Conservation (phyloP, 2,329 filamentous ascomycete species). For the Phyllosticta citriasiana region DNA sequence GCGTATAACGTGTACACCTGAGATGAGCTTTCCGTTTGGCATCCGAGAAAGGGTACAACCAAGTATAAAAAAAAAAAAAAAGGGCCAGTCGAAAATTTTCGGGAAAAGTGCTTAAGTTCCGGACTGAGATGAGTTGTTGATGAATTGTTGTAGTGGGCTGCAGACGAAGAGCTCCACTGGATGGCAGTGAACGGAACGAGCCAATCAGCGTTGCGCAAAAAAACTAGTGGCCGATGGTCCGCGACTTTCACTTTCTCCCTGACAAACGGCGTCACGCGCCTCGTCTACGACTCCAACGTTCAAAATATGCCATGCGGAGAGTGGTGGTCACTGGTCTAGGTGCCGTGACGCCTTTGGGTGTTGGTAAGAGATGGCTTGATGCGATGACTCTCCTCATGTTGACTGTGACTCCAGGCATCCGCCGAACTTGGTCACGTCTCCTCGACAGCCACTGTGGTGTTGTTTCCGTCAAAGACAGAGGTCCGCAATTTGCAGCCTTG, state of each 20-base stretch:
- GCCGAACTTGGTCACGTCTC: constrained; percentile 70
- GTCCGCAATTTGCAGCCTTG: constrained; percentile 57
- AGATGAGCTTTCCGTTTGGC: too few relatives aligned
- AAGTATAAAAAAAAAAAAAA: too few relatives aligned
- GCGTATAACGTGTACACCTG: too few relatives aligned
- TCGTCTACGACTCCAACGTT: background rate
- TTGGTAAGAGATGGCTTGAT: constrained; percentile 41
- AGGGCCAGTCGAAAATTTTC: too few relatives aligned
- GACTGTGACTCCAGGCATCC: constrained; percentile 43
- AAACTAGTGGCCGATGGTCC: constrained; percentile 3
- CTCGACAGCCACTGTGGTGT: constrained; percentile 73
- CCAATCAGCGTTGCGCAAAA: background rate
- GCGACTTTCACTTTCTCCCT: background rate
- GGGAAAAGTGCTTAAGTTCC: background rate
- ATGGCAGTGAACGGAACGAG: background rate
- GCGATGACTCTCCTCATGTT: background rate
- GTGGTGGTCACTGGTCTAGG: constrained; percentile 42
- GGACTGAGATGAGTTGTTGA: background rate
- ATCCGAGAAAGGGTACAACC: too few relatives aligned
- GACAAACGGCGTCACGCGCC: background rate
- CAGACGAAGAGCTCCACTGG: background rate
- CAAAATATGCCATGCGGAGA: constrained; percentile 29
- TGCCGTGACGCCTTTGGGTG: constrained; percentile 58
- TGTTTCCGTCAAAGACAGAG: constrained; percentile 56
- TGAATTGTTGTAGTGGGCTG: background rate